Evolutionary conservation across 1,284 basidiomycete genomes (phyloP).

Genomic region (Ceratorhiza oryzae-sativae): DNA sequence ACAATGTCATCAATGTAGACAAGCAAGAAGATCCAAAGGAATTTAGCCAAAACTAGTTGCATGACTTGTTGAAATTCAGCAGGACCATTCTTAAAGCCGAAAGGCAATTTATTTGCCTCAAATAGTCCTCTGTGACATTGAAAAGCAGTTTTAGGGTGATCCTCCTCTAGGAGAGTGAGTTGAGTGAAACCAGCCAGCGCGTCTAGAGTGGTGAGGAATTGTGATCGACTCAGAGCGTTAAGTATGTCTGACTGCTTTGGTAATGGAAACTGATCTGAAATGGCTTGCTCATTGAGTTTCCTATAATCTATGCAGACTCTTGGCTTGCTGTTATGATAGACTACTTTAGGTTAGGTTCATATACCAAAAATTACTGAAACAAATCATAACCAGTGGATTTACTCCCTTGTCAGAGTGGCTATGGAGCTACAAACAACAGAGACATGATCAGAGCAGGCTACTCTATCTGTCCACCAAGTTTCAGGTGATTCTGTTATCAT

Average conservation of each 20-base stretch:
- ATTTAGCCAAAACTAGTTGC: conserved; percentile 52
- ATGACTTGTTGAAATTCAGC: conserved; percentile 55
- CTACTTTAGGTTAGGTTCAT: too few relatives aligned
- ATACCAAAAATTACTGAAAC: too few relatives aligned
- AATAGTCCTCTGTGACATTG: conserved; percentile 53
- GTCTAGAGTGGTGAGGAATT: conserved; percentile 50
- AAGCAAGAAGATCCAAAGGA: conserved; percentile 54
- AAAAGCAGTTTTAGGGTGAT: conserved; percentile 53
- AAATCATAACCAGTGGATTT: too few relatives aligned
- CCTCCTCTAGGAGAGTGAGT: conserved; percentile 48
- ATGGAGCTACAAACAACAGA: too few relatives aligned
- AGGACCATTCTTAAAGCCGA: conserved; percentile 55
- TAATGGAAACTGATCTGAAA: too few relatives aligned
- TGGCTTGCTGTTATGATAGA: conserved; percentile 48
- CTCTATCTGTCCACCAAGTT: too few relatives aligned
- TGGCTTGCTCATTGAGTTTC: too few relatives aligned
- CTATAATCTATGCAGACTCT: conserved; percentile 48
- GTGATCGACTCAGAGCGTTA: conserved; percentile 48
- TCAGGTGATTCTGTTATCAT: too few relatives aligned
- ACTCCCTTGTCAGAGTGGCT: too few relatives aligned
- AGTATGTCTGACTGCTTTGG: conserved; percentile 47
- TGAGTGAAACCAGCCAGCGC: conserved; percentile 55
- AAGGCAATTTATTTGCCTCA: conserved; percentile 55
- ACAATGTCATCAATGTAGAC: conserved; percentile 61
- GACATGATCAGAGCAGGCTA: too few relatives aligned